phyloP scores from a whole-genome alignment of 2,329 filamentous ascomycete genomes.

The Bipolaris sorokiniana region DNA sequence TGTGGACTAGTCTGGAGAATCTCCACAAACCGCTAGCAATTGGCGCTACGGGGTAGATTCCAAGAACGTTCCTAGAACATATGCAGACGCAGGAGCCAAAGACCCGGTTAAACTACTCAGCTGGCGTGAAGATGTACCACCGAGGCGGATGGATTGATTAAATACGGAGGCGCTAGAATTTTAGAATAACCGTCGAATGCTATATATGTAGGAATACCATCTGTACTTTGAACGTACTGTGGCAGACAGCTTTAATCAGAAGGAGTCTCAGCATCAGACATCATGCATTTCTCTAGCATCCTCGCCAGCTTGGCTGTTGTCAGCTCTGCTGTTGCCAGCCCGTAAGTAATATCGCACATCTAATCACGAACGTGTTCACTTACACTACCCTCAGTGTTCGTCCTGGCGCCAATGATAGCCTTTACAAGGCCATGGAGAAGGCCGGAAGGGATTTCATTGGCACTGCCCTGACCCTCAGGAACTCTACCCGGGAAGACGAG shows the following conservation, averaged over 20 bases:
- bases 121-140: constrained; percentile 13
- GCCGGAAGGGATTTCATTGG: constrained; percentile 34
- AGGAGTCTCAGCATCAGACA: constrained; percentile 10
- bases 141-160: constrained; percentile 19
- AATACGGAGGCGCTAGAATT: constrained; percentile 17
- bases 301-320: constrained; percentile 31
- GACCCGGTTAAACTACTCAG: constrained; percentile 26
- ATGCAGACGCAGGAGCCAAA: constrained; percentile 17
- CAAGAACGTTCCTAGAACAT: constrained; percentile 5
- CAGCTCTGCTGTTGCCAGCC: constrained; percentile 31
- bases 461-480: constrained; percentile 34
- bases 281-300: constrained; percentile 38
- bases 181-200: constrained; percentile 27
- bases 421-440: constrained; percentile 35
- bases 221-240: constrained; percentile 3
- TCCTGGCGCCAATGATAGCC: constrained; percentile 22
- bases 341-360: constrained; percentile 4
- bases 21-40: constrained; percentile 14
- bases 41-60: constrained; percentile 8
- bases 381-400: constrained; percentile 10
- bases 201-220: constrained; percentile 19
- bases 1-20: constrained; percentile 23
- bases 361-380: neutral
- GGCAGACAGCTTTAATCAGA: constrained; percentile 11
- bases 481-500: constrained; percentile 32